phyloP scores from a whole-genome alignment of 306 rosid species.

The Cicer judaicum region DNA sequence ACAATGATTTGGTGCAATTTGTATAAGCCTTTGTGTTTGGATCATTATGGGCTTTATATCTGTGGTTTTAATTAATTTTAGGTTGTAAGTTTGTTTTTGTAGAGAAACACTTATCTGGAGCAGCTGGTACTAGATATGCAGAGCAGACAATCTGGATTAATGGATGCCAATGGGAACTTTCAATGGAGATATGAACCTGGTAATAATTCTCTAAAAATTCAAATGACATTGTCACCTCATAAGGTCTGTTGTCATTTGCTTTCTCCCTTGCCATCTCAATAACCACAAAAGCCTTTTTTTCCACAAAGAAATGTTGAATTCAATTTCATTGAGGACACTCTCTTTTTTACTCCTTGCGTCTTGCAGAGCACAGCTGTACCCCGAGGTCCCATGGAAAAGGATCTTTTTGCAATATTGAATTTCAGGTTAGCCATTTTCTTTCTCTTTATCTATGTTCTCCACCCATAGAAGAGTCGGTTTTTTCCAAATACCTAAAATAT shows the following conservation, averaged over 20 bases:
- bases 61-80: constrained; percentile 23
- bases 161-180: constrained; percentile 39
- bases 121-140: constrained; percentile 54
- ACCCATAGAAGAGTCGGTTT: background rate
- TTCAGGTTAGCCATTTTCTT: constrained; percentile 59
- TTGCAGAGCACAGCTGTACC: constrained; percentile 52
- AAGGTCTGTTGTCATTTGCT: constrained; percentile 19
- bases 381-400: constrained; percentile 47
- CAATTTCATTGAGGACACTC: constrained; percentile 20
- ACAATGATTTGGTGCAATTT: constrained; percentile 15
- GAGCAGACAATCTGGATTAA: constrained; percentile 47
- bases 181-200: constrained; percentile 58
- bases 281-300: background rate
- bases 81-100: constrained; percentile 42
- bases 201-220: constrained; percentile 41
- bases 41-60: constrained; percentile 3
- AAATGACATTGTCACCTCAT: constrained; percentile 24
- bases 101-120: constrained; percentile 75
- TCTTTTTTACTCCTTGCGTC: constrained; percentile 24
- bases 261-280: background rate
- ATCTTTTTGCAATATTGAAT: constrained; percentile 59
- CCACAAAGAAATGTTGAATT: constrained; percentile 3
- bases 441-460: constrained; percentile 19
- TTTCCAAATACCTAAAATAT: background rate
- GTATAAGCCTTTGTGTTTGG: constrained; percentile 31